A percentile compares a stretch with the other conserved stretches of the same genome.
Conservation (phyloP, 2,329 filamentous ascomycete species). For the Aspergillus sojae region DNA sequence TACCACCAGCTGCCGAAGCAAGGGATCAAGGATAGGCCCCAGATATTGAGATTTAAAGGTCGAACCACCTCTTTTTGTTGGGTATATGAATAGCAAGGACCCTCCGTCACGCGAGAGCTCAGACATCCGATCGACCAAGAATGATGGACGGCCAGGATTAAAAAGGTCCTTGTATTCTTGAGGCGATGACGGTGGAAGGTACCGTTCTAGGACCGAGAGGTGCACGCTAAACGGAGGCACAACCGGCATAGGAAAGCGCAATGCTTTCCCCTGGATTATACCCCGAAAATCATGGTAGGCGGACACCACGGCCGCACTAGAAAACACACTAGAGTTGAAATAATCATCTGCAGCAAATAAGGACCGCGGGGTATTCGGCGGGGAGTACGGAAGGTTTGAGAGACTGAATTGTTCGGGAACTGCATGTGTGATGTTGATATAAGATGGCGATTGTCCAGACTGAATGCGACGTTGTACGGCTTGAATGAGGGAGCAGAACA, state of each 20-base stretch:
- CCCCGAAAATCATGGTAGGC: slow-evolving; percentile 60
- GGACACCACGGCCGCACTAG: slow-evolving; percentile 62
- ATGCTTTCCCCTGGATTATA: slow-evolving; percentile 40
- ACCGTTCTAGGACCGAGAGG: slow-evolving; percentile 64
- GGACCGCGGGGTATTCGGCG: slow-evolving; percentile 58
- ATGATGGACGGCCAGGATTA: slow-evolving; percentile 55
- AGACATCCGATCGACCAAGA: slow-evolving; percentile 62
- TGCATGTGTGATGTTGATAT: slow-evolving; percentile 67
- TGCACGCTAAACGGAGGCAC: slow-evolving; percentile 64
- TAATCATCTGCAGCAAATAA: slow-evolving; percentile 59
- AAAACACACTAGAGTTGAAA: slow-evolving; percentile 64
- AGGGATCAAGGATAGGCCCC: slow-evolving; percentile 62
- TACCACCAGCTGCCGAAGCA: slow-evolving; percentile 61
- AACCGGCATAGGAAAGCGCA: slow-evolving; percentile 58
- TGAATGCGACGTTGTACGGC: slow-evolving; percentile 57
- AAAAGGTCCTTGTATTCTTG: slow-evolving; percentile 65
- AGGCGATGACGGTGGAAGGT: slow-evolving; percentile 63
- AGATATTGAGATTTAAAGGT: slow-evolving; percentile 64
- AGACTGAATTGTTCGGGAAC: slow-evolving; percentile 65
- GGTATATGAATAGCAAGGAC: slow-evolving; percentile 64
- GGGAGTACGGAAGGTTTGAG: slow-evolving; percentile 64
- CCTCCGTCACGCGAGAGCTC: slow-evolving; percentile 62
- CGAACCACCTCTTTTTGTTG: slow-evolving; percentile 58
- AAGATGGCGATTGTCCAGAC: slow-evolving; percentile 52
- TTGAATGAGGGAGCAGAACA: slow-evolving; percentile 59